Evolutionary conservation across 2,329 filamentous ascomycete species (phyloP).

Genomic region (Aspergillus novofumigatus): DNA sequence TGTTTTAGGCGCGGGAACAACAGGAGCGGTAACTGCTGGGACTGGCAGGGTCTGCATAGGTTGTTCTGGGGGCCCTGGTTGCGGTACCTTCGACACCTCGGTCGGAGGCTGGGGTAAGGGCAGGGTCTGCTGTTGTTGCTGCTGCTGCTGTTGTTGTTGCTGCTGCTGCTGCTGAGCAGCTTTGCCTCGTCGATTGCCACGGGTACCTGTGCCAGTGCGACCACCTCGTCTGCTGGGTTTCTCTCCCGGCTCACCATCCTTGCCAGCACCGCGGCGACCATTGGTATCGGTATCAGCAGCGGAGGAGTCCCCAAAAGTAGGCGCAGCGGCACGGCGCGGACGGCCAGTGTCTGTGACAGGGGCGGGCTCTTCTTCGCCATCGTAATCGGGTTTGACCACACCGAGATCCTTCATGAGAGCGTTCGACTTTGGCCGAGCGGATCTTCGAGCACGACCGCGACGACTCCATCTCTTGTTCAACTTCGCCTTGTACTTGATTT

Average conservation of each 20-base stretch:
- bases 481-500: constrained; percentile 48
- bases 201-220: constrained; percentile 28
- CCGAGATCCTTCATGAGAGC: constrained; percentile 47
- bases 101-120: constrained; percentile 3
- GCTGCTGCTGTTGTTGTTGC: constrained; percentile 12
- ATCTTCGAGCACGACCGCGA: constrained; percentile 36
- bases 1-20: constrained; percentile 23
- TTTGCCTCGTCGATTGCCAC: constrained; percentile 34
- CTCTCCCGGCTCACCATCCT: constrained; percentile 34
- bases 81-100: constrained; percentile 16
- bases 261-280: constrained; percentile 30
- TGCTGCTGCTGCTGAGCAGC: constrained; percentile 20
- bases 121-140: constrained; percentile 16
- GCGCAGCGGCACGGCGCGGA: constrained; percentile 47
- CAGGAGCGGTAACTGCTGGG: constrained; percentile 11
- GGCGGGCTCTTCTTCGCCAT: constrained; percentile 41
- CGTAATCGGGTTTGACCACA: constrained; percentile 40
- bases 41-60: background rate
- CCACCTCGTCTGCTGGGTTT: constrained; percentile 34
- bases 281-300: constrained; percentile 31
- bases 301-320: constrained; percentile 43
- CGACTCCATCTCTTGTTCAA: constrained; percentile 45
- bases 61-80: constrained; percentile 9
- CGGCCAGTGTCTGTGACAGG: constrained; percentile 49
- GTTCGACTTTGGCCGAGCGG: constrained; percentile 43